Evolutionary conservation across 345 rosid genomes (phyloP), one percentile per base, ranked within the genome.

Genomic region (Laguncularia racemosa): DNA sequence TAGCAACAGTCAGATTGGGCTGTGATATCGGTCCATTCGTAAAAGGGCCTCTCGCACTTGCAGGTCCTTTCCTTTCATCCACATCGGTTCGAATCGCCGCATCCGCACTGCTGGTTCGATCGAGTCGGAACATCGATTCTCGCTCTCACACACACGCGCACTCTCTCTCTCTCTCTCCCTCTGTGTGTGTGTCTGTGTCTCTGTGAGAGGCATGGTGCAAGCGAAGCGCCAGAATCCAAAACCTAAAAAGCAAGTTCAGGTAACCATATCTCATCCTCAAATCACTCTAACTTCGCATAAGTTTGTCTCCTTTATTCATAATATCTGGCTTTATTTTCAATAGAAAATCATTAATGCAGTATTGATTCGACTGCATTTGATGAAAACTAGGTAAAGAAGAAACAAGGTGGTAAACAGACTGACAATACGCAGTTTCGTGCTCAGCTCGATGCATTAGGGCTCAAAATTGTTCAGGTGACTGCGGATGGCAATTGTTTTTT

Each of bases 401-500:
- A 77, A 51, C 40, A 33, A 33, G 40, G 10, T 50, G 93, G 93
- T 50, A 92, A 92, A 53, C 85, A 86, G 63, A 66, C 77, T 50
- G 88, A 83, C 71, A 53, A 56, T 53, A 67, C 89, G 61, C 85
- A 80, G 52, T 81, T 88, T 52, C 77, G 72, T 33, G 62, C 76
- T 40, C 93, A 86, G 78, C 81, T 89, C 45, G 93, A 92, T 49
- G 61, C 74, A 15, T 79, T 83, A 67, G 91, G 93, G 14, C 80
- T 92, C 50, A 73, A 84, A 71, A 81, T 89, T 28, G 69, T 89
- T 65, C 76, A 84, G 62, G 83, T 92, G 23, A 89, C 95, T 20
- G 77, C 96, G 19, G 98, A 92, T 61, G 96, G 98, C 76, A 92
- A 89, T 72, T 89, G 96, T 72, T 84, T 92, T 71, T 92, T 92